phyloP scores from a whole-genome alignment of 2,329 filamentous ascomycete species.

The Fusarium nygamai region DNA sequence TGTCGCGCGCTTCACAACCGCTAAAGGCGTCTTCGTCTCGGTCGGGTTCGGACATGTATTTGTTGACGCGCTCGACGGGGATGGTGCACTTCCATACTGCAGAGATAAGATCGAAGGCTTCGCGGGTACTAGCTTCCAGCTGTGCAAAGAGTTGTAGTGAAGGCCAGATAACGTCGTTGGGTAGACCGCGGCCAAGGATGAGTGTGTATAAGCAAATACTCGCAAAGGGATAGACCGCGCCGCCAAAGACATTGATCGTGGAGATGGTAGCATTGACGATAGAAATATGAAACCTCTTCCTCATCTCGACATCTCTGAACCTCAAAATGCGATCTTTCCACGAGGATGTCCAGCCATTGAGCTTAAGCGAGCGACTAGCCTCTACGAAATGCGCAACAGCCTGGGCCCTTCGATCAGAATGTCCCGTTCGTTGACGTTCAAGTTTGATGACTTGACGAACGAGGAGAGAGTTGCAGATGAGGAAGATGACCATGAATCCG shows the following conservation, averaged over 20 bases:
- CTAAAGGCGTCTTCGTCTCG: slow-evolving; percentile 64
- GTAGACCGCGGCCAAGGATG: slow-evolving; percentile 72
- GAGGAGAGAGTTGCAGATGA: slow-evolving; percentile 74
- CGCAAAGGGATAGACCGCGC: slow-evolving; percentile 79
- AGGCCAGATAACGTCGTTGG: slow-evolving; percentile 86
- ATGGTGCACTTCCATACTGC: slow-evolving; percentile 84
- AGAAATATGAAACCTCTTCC: slow-evolving; percentile 50
- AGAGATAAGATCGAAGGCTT: slow-evolving; percentile 79
- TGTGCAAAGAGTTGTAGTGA: slow-evolving; percentile 83
- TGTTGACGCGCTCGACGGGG: slow-evolving; percentile 81
- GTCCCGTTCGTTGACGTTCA: slow-evolving; percentile 75
- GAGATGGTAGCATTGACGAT: slow-evolving; percentile 61
- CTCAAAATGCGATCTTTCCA: slow-evolving; percentile 51
- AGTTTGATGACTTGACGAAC: slow-evolving; percentile 73
- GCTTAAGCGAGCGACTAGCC: slow-evolving; percentile 74
- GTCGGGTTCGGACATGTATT: slow-evolving; percentile 87
- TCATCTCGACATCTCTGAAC: slow-evolving; percentile 50
- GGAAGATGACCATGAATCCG: slow-evolving; percentile 73
- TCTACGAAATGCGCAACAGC: slow-evolving; percentile 88
- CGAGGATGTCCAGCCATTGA: slow-evolving; percentile 53
- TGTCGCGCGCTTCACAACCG: slow-evolving; percentile 48
- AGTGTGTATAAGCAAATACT: slow-evolving; percentile 85
- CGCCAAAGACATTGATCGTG: slow-evolving; percentile 76
- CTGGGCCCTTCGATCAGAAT: slow-evolving; percentile 82
- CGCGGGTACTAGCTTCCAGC: slow-evolving; percentile 77